phyloP scores from a whole-genome alignment of 805 yeast species.

The Nakazawaea sp. region DNA sequence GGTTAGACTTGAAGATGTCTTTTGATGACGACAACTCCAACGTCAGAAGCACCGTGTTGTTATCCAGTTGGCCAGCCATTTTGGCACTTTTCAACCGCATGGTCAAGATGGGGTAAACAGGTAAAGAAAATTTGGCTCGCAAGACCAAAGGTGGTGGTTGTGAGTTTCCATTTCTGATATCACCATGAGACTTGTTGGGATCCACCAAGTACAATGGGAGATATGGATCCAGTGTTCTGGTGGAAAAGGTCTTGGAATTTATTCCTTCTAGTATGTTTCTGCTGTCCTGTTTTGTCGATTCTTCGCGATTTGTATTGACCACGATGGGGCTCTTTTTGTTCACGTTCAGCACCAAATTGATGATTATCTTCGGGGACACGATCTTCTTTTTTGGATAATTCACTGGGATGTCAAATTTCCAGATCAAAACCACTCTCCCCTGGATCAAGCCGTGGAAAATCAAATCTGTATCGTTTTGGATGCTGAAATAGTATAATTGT shows the following conservation, averaged over 20 bases:
- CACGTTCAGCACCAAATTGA: conserved; percentile 1
- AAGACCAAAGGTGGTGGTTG: neutral
- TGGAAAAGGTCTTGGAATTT: conserved; percentile 6
- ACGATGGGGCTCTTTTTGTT: neutral
- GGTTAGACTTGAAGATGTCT: conserved; percentile 7
- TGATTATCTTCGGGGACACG: conserved; percentile 7
- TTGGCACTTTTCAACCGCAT: conserved; percentile 10
- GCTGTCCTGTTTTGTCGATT: neutral
- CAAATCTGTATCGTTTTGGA: conserved; percentile 3
- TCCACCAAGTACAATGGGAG: conserved; percentile 1
- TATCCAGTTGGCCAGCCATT: conserved; percentile 6
- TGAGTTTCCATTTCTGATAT: neutral
- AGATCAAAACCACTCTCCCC: conserved; percentile 1
- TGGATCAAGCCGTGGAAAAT: conserved; percentile 1
- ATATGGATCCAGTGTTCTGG: neutral
- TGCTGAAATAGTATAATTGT: neutral
- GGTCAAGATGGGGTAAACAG: conserved; percentile 7
- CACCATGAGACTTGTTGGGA: neutral
- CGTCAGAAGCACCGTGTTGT: conserved; percentile 8
- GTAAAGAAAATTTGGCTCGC: conserved; percentile 6
- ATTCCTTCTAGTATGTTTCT: conserved; percentile 8
- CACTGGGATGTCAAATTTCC: conserved; percentile 9
- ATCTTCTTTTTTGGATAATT: conserved; percentile 11
- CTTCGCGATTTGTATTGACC: neutral
- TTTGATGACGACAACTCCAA: conserved; percentile 7